Conservation (phyloP, 495 filamentous ascomycete species). For the Aspergillus wentii region DNA sequence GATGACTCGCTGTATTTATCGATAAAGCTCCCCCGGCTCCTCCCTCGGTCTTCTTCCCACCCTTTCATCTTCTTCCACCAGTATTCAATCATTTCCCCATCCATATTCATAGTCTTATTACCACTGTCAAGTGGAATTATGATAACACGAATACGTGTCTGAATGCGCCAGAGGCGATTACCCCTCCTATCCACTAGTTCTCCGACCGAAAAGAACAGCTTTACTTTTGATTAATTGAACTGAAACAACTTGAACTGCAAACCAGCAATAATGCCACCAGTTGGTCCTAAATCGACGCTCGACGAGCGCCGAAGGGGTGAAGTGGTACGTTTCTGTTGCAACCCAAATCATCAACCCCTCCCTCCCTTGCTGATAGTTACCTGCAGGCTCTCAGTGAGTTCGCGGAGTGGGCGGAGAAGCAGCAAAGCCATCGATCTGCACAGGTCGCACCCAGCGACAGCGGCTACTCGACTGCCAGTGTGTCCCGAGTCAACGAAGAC, state of each 20-base stretch:
- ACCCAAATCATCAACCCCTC: conserved; percentile 1
- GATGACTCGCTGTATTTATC: conserved; percentile 34
- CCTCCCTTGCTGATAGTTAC: conserved; percentile 4
- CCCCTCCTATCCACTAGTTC: conserved; percentile 6
- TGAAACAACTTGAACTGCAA: neutral
- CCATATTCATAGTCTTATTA: conserved; percentile 1
- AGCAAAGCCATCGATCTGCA: conserved; percentile 66
- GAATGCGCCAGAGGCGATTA: conserved; percentile 28
- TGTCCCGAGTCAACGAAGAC: conserved; percentile 52
- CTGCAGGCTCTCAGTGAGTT: conserved; percentile 87
- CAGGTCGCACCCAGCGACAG: conserved; percentile 36
- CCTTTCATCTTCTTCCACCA: neutral
- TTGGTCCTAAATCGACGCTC: conserved; percentile 51
- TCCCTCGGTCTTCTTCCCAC: conserved; percentile 1
- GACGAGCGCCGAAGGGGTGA: conserved; percentile 85
- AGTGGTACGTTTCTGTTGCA: conserved; percentile 53
- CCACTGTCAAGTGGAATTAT: conserved; percentile 24
- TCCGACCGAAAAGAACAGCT: conserved; percentile 4
- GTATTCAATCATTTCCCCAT: neutral
- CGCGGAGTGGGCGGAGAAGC: conserved; percentile 94
- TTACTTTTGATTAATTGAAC: neutral
- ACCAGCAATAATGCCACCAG: conserved; percentile 24
- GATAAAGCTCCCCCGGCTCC: conserved; percentile 31
- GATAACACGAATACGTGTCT: conserved; percentile 44
- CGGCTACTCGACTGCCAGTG: conserved; percentile 38